Evolutionary conservation across 2,329 filamentous ascomycete species (phyloP), one percentile per base, ranked within the genome.

Genomic region (Myotisia sp.): DNA sequence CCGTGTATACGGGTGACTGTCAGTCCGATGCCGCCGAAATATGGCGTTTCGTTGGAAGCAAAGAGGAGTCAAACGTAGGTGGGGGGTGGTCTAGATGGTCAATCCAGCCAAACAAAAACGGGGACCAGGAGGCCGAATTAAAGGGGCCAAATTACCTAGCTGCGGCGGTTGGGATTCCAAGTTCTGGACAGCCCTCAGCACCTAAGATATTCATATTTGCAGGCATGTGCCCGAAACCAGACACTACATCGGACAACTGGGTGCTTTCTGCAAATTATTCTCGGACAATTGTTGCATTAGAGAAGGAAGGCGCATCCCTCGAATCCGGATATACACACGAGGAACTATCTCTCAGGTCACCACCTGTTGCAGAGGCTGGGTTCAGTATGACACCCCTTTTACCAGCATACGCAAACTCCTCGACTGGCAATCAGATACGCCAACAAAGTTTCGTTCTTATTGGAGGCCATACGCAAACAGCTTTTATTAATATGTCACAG

Each of bases 401-500:
- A 4, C 74, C 81, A 0, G 78, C 79, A 1, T 76, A 74, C 44
- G 76, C 77, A 13, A 79, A 80, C 49, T 67, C 68, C 3, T 75
- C 71, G 5, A 59, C 58, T 10, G 76, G 71, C 3, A 64, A 65
- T 2, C 63, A 77, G 26, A 78, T 74, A 3, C 79, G 85, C 50
- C 74, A 86, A 51, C 75, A 79, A 42, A 76, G 77, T 46, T 87
- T 83, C 44, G 72, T 93, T 8, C 60, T 94, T 14, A 62, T 94
- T 10, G 87, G 86, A 26, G 87, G 87, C 0, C 85, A 94, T 52
- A 92, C 85, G 0, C 66, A 74, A 45, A 58, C 64, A 10, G 86
- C 85, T 0, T 94, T 93, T 51, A 77, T 94, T 59, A 92, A 94
- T 54, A 94, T 92, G 79, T 92, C 83, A 37, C 82, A 84, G 27